These are phyloP conservation scores for Oxalis stricta DNA, from an alignment of 441 rosid genomes.

Conservation along the genomic window DNA sequence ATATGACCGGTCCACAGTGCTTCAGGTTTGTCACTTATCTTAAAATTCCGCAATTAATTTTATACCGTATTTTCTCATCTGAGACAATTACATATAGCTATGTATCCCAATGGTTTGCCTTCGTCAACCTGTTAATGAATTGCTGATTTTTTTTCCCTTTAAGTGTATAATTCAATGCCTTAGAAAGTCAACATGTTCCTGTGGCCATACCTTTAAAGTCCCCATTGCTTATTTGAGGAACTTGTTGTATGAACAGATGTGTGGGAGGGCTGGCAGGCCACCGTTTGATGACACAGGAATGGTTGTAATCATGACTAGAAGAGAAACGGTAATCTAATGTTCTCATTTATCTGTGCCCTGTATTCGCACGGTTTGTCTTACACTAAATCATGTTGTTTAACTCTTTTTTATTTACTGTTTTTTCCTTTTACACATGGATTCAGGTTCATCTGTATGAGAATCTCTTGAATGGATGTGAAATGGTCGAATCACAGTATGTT, in stretches of 20 bases:
- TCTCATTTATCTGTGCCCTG: slow-evolving; percentile 8
- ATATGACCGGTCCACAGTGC: slow-evolving; percentile 75
- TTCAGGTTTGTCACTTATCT: slow-evolving; percentile 42
- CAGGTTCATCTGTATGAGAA: slow-evolving; percentile 93
- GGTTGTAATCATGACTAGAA: slow-evolving; percentile 93
- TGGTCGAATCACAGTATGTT: slow-evolving; percentile 93
- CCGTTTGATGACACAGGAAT: slow-evolving; percentile 94
- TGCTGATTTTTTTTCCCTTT: no score
- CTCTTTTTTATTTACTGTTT: slow-evolving; percentile 6
- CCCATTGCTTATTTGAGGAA: slow-evolving; percentile 1
- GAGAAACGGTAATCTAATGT: slow-evolving; percentile 58
- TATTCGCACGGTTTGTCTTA: slow-evolving; percentile 7
- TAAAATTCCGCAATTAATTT: not conserved
- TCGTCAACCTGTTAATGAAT: no score
- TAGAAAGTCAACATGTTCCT: no score
- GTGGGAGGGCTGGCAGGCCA: slow-evolving; percentile 98
- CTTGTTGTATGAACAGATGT: no score
- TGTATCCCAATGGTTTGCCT: no score
- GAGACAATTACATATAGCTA: no score
- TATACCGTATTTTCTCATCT: no score
- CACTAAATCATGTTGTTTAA: slow-evolving; percentile 1
- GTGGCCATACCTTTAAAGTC: not conserved
- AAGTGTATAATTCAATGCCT: no score
- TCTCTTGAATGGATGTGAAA: slow-evolving; percentile 85
- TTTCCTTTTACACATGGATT: slow-evolving; percentile 11